Percentiles rank a stretch among this genome's conserved stretches.
Evolutionary conservation across 2,329 filamentous ascomycete species (phyloP).

Genomic region (Dothiorella sarmentorum): DNA sequence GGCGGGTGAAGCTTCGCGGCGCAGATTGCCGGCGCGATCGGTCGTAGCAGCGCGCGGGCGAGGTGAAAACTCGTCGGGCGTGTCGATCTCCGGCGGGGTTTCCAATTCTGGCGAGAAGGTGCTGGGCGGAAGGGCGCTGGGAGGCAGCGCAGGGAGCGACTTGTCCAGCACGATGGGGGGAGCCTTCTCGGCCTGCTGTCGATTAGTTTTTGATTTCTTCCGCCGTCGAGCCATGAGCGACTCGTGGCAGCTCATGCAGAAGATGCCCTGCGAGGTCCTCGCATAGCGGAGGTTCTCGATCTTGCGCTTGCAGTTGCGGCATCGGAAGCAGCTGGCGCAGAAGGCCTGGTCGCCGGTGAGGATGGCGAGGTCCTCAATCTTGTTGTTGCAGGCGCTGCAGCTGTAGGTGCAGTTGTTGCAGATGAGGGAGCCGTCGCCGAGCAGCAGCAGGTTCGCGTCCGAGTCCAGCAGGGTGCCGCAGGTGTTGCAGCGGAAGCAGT

Average conservation of each 20-base stretch:
- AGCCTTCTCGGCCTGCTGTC: constrained; percentile 28
- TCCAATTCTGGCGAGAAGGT: constrained; percentile 57
- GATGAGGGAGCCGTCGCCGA: constrained; percentile 95
- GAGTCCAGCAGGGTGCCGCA: constrained; percentile 95
- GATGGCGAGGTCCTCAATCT: constrained; percentile 97
- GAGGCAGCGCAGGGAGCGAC: constrained; percentile 84
- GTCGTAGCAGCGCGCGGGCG: constrained; percentile 20
- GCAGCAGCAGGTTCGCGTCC: constrained; percentile 92
- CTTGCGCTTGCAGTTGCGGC: constrained; percentile 96
- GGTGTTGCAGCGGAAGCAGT: constrained; percentile 97
- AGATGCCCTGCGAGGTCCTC: constrained; percentile 95
- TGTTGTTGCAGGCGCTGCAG: constrained; percentile 93
- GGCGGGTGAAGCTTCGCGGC: constrained; percentile 37
- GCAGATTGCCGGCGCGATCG: constrained; percentile 30
- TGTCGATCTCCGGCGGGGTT: constrained; percentile 62
- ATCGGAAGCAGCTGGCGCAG: constrained; percentile 94
- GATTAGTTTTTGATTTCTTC: constrained; percentile 69
- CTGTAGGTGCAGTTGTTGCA: constrained; percentile 99
- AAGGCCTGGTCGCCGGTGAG: constrained; percentile 97
- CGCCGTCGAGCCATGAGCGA: constrained; percentile 88
- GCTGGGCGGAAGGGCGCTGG: constrained; percentile 61
- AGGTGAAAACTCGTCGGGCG: constrained; percentile 38
- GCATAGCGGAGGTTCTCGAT: constrained; percentile 98
- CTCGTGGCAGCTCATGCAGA: constrained; percentile 99
- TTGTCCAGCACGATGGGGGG: constrained; percentile 75